phyloP scores from a whole-genome alignment of 2,329 filamentous ascomycete species.

The Arthrobotrys sphaeroides region DNA sequence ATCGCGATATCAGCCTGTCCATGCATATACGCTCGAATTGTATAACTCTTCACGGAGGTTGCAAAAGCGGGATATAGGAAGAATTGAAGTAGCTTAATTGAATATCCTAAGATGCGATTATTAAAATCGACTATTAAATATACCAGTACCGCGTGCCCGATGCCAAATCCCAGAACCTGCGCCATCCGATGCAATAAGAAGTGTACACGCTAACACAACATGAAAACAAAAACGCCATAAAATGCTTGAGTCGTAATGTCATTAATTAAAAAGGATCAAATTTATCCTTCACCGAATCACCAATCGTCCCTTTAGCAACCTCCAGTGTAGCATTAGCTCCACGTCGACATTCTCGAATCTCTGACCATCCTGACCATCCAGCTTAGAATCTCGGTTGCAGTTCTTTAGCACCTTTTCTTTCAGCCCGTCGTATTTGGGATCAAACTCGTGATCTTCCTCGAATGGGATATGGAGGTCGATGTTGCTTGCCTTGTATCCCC shows the following conservation, averaged over 20 bases:
- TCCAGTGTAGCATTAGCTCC: conserved; percentile 39
- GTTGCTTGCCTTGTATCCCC: conserved; percentile 19
- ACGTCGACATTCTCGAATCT: conserved; percentile 29
- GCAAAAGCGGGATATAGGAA: neutral
- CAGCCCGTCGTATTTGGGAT: conserved; percentile 37
- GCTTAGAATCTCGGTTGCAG: conserved; percentile 21
- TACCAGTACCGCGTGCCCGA: neutral
- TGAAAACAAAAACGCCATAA: neutral
- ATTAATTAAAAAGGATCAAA: neutral
- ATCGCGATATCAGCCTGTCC: neutral
- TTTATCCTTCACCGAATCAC: conserved; percentile 2
- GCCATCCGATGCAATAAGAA: neutral
- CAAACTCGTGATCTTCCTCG: conserved; percentile 31
- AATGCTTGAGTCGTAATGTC: neutral
- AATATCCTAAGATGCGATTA: too few species aligned
- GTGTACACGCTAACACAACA: neutral
- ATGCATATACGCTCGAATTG: neutral
- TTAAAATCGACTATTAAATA: neutral
- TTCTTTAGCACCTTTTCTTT: conserved; percentile 28
- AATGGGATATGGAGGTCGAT: conserved; percentile 33
- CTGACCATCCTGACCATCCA: neutral
- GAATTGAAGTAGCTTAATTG: neutral
- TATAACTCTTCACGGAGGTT: neutral
- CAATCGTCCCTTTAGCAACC: conserved; percentile 33
- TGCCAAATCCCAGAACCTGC: neutral